Evolutionary conservation across 2,329 filamentous ascomycete genomes (phyloP), one percentile per base, ranked within the genome.

Genomic region (Coniella lustricola): DNA sequence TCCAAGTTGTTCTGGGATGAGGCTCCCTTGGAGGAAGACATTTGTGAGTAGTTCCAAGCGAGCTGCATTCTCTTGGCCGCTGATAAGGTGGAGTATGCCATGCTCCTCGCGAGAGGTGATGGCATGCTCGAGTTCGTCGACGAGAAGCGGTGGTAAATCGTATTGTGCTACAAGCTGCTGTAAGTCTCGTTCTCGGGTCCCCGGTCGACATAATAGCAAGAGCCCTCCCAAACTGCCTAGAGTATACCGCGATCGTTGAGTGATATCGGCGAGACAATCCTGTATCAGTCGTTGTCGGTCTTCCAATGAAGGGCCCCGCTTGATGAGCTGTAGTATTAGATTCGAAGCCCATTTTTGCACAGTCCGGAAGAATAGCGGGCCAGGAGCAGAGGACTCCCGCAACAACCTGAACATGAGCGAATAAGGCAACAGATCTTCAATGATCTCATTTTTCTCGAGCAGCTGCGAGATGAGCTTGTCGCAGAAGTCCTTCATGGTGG

Each of bases 171-270:
- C 74, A 43, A 89, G 65, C n/a, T 68, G 64, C 22, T 70, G 71
- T 18, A 88, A 63, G 50, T 85, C 81, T 8, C 66, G 67, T 51
- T 85, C 81, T 7, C 66, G 67, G 3, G 58, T 57, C 33, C 75
- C 59, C 33, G 73, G 65, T 17, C 65, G 66, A 8, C 69, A 67
- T n/a, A 77, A 67, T 16, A 79, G 61, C 39, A n/a, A 44, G 62
- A 68, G 40, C 89, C 68, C 14, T 82, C 82, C 59, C 81, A 84
- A 17, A 90, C 87, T 93, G 1, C 88, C 88, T 7, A 86, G 75
- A 1, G 84, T 81, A 13, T 81, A 84, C 9, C 68, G 54, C 2
- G 82, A 83, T 61, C 76, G 81, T 18, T 73, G 67, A 3, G 75
- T 71, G 39, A 94, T 82, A 57, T 91, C 84, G 39, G 74, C 57